Evolutionary conservation across 1,284 basidiomycete genomes (phyloP).

Genomic region (Apiotrichum porosum): DNA sequence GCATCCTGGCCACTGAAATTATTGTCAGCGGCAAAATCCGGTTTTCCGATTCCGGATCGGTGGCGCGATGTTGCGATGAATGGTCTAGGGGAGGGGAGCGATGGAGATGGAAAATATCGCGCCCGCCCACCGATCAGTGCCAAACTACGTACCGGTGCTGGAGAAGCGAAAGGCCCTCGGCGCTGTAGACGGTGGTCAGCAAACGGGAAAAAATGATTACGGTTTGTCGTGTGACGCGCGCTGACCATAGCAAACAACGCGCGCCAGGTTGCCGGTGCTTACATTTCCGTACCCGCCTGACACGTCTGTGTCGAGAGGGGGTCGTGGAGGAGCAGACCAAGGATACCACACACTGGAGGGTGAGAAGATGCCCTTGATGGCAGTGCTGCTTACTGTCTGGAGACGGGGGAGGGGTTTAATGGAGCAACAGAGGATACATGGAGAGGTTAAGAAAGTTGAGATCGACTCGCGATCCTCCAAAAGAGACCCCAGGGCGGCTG

Average conservation of each 20-base stretch:
- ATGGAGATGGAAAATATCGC: not conserved
- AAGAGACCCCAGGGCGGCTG: too few species aligned
- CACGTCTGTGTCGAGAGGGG: slow-evolving; percentile 57
- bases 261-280: too few species aligned
- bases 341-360: slow-evolving; percentile 70
- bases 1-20: slow-evolving; percentile 78
- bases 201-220: too few species aligned
- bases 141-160: slow-evolving; percentile 63
- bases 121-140: too few species aligned
- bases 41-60: too few species aligned
- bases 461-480: not conserved
- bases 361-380: not conserved
- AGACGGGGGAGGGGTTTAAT: not conserved
- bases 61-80: too few species aligned
- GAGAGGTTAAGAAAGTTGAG: not conserved
- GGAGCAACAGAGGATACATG: not conserved
- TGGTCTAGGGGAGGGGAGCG: too few species aligned
- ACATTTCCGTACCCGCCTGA: slow-evolving; percentile 69
- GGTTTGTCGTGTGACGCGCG: too few species aligned
- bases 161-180: slow-evolving; percentile 81
- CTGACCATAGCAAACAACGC: too few species aligned
- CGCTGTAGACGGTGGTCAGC: slow-evolving; percentile 26
- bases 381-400: slow-evolving; percentile 5
- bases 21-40: slow-evolving; percentile 1
- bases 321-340: slow-evolving; percentile 78